Evolutionary conservation across 495 filamentous ascomycete species (phyloP), one percentile per base, ranked within the genome.

Genomic region (Xylaria bambusicola): DNA sequence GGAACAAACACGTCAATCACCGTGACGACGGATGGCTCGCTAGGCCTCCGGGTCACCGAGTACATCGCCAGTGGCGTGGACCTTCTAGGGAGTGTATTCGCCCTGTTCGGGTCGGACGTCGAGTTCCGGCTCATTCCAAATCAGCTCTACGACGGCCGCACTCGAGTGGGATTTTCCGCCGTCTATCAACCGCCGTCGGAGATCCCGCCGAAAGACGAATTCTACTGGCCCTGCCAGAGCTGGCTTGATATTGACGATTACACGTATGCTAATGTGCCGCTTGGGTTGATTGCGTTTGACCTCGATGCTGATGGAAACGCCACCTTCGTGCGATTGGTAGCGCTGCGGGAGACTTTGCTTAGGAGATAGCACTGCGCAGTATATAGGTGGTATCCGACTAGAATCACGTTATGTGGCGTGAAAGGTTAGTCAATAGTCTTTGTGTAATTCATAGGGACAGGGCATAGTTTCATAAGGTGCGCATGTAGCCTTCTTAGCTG

Each of bases 21-120:
- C 18, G 58, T 69, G 7, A 24, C 66, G 2, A 10, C 5, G 29
- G 56, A 57, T 4, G 46, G 24, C 8, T 46, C 21, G 2, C 58
- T 61, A 5, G 75, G 72, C 3, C 59, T 79, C 13, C 54, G 61
- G 8, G 61, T 79, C 20, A 42, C 64, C 21, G 31, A 52, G 13
- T 77, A 68, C 66, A 60, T 76, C 20, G 73, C 66, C 47, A 73
- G 77, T 51, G 70, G 75, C 21, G 74, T 73, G 15, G 64, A 73
- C 40, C 57, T 71, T 12, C 31, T 54, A 42, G 45, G 10, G 41
- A 58, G 23, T 40, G 54, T 44, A 46, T 38, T 33, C 29, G 58
- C 38, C 15, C 58, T 48, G 45, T 48, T 48, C 26, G 45, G 29
- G 18, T 52, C 52, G 46, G 61, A 44, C n/a, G 46, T 72, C 24